Conservation (phyloP, 208 protist genomes). For the Acanthamoeba lenticulata region DNA sequence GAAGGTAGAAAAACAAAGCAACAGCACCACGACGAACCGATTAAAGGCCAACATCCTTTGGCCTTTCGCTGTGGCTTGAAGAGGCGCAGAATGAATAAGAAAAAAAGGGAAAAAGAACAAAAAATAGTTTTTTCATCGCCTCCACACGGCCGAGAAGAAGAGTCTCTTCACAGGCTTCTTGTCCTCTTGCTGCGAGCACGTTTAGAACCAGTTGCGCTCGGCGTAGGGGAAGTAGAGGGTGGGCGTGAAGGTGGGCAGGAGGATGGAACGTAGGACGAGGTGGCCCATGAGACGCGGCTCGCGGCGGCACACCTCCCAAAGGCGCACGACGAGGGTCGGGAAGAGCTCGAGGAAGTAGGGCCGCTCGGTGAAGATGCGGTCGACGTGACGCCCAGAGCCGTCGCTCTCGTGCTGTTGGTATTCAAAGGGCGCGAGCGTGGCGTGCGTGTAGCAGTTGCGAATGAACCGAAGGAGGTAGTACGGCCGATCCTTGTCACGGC, state of each 20-base stretch:
- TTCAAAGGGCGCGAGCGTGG: not conserved
- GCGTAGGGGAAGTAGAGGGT: conserved; percentile 36
- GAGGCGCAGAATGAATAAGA: too few relatives aligned
- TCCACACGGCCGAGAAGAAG: too few relatives aligned
- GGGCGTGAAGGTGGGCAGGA: not conserved
- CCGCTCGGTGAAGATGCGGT: conserved; percentile 27
- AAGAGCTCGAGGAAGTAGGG: conserved; percentile 27
- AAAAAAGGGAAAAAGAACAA: too few relatives aligned
- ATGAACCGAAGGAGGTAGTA: not conserved
- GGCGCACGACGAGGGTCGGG: not conserved
- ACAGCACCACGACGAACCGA: too few relatives aligned
- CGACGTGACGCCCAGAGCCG: not conserved
- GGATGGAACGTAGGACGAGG: conserved; percentile 4
- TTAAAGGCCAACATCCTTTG: too few relatives aligned
- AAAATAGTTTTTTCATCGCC: too few relatives aligned
- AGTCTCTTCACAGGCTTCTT: too few relatives aligned
- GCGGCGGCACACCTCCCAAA: not conserved
- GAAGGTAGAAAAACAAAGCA: too few relatives aligned
- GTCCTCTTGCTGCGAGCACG: not conserved
- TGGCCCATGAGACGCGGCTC: conserved; percentile 5
- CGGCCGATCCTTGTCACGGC: not conserved
- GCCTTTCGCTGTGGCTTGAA: too few relatives aligned
- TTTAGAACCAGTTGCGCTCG: not conserved
- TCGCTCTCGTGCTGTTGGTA: too few relatives aligned
- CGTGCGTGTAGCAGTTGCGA: conserved; percentile 1